These are phyloP conservation scores for Candolleomyces aberdarensis DNA, from an alignment of 768 basidiomycete genomes.

Conservation along the genomic window DNA sequence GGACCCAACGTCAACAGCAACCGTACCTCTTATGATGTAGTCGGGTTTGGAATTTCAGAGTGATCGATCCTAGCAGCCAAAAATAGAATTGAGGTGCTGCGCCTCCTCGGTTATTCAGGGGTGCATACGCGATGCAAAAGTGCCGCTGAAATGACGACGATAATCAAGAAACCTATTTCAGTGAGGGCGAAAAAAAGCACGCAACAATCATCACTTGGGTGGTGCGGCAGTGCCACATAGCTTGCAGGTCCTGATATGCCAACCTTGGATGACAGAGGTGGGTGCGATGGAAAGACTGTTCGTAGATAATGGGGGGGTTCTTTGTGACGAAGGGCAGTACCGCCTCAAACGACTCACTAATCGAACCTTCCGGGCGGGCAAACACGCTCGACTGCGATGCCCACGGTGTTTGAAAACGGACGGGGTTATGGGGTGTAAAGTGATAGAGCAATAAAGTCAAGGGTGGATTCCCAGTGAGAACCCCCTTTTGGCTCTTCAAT, in stretches of 20 bases:
- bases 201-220: constrained; percentile 25
- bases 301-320: constrained; percentile 37
- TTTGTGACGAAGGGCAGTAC: constrained; percentile 75
- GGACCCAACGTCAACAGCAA: too few species aligned
- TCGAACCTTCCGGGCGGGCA: constrained; percentile 71
- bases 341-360: constrained; percentile 81
- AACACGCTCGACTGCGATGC: constrained; percentile 85
- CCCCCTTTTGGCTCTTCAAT: too few species aligned
- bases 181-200: neutral
- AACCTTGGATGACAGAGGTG: constrained; percentile 83
- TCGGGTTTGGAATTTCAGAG: too few species aligned
- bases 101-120: too few species aligned
- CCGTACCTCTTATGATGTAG: too few species aligned
- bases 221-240: constrained; percentile 56
- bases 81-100: too few species aligned
- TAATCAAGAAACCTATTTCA: too few species aligned
- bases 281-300: constrained; percentile 83
- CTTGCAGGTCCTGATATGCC: constrained; percentile 76
- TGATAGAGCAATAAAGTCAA: neutral
- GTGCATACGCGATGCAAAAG: too few species aligned
- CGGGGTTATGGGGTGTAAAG: constrained; percentile 90
- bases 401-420: constrained; percentile 87
- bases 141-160: too few species aligned
- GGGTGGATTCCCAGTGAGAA: too few species aligned
- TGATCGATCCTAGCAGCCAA: too few species aligned